Evolutionary conservation across 2,329 filamentous ascomycete species (phyloP), one percentile per base, ranked within the genome.

Genomic region (Akanthomyces dipterigenus): DNA sequence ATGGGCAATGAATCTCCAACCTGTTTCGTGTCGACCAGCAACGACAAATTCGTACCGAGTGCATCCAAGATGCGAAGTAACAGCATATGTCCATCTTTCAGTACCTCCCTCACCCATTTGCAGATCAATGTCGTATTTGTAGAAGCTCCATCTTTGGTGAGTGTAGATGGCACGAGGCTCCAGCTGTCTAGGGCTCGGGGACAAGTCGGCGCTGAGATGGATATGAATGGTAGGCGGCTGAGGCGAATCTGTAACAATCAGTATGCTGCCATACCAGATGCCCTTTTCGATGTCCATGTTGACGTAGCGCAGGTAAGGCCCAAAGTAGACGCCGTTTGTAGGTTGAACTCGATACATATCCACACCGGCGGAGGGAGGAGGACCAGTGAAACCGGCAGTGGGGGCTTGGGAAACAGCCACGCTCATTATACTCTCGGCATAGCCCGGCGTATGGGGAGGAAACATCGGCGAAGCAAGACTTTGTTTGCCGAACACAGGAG

Each of bases 11-110:
- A 98, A 98, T 26, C 93, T 88, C 95, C 95, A 99, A 70, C 88
- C 93, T 0, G 87, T 91, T 77, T 99, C 95, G 66, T 91, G 80
- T 62, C 91, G 88, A 7, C 93, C 93, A 22, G 95, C 95, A 20
- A 99, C 90, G 22, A 97, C 82, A 73, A 99, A 99, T 70, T 99
- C 95, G 73, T 98, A 99, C 28, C 95, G 85, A n/a, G 95, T 98
- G 76, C 95, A 99, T 38, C 95, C 95, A 22, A 98, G 80, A 70
- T 98, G 93, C 1, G 95, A 98, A 0, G 95, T 99, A 56, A 99
- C 93, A 1, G 95, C 95, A 71, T 99, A 99, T 0, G 95, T 99
- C 95, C 95, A 99, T 70, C 95, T 89, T 65, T 87, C 84, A 0
- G 91, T 89, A 34, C 85, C 83, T 28, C 81, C 82, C 18, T 98